Evolutionary conservation across 305 asterid genomes (phyloP), one percentile per base, ranked within the genome.

Genomic region (Ajuga reptans): DNA sequence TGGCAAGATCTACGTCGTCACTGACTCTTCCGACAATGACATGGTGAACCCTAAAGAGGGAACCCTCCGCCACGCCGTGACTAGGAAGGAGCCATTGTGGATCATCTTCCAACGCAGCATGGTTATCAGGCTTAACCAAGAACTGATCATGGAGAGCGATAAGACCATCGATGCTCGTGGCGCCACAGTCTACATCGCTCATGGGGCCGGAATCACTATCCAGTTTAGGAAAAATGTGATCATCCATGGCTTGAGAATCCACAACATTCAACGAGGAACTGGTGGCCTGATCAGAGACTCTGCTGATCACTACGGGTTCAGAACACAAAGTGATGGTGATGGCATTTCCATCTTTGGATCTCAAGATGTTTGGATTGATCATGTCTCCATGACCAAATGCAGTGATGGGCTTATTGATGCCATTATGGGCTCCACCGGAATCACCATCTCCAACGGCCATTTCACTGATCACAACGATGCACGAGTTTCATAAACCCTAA

Each of bases 91-190:
- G 66, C 89, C 92, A 1, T n/a, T 86, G 56, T 88, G 95, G 95
- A 88, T 88, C 83, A 77, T 77, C 52, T 88, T 88, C 84, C 56
- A 51, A 1, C 60, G 64, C 1, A 47, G 54, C 80, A 88, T 88
- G 92, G 51, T 71, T 61, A 88, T 88, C 75, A 66, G 77, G 52
- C 84, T 88, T 17, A 45, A 45, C 2, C 90, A 88, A 51, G 95
- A 88, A 54, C 67, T 88, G 18, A 78, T 88, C 46, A 47, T 88
- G 76, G 46, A 36, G 27, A 36, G 92, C 15, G 84, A 88, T 63
- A 88, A 86, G 82, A 86, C 95, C 31, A 86, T 88, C 74, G 95
- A 88, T 17, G 95, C 66, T 4, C 95, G 95, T 0, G 95, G 95
- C 2, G 92, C 61, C 11, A 11, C 10, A 0, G 82, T 88, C 58